Conservation (phyloP, 2,329 filamentous ascomycete genomes). For the Akanthomyces lecanii region DNA sequence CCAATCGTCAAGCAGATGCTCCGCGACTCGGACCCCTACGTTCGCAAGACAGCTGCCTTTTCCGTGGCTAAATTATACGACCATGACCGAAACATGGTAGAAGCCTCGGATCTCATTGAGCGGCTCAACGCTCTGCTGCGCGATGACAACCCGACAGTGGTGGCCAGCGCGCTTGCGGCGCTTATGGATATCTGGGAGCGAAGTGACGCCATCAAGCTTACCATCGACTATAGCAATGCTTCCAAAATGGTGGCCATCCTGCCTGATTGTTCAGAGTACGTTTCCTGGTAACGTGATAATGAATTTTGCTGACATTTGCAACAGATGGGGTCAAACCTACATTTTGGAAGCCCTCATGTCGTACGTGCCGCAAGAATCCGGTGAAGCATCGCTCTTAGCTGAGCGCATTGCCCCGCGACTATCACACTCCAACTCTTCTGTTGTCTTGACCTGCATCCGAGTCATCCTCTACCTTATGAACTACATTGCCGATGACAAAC, state of each 20-base stretch:
- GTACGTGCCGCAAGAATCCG: constrained; percentile 87
- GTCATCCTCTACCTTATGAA: constrained; percentile 98
- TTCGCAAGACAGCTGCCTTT: constrained; percentile 94
- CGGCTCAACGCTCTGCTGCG: constrained; percentile 82
- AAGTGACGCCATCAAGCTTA: constrained; percentile 95
- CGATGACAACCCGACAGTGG: constrained; percentile 96
- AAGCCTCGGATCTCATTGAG: constrained; percentile 87
- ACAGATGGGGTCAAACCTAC: constrained; percentile 96
- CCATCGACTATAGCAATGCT: constrained; percentile 94
- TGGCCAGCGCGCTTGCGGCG: constrained; percentile 85
- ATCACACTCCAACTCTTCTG: constrained; percentile 94
- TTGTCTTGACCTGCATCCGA: constrained; percentile 92
- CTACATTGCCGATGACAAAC: constrained; percentile 89
- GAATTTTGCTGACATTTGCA: constrained; percentile 16
- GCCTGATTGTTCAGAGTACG: constrained; percentile 93
- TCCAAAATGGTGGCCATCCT: constrained; percentile 98
- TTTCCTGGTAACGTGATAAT: constrained; percentile 21
- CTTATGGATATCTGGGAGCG: constrained; percentile 98
- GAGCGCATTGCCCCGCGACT: constrained; percentile 93
- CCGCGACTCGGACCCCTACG: constrained; percentile 86
- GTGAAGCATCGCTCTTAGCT: constrained; percentile 82
- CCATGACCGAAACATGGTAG: constrained; percentile 86
- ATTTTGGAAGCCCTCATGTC: constrained; percentile 97
- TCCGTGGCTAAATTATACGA: constrained; percentile 98
- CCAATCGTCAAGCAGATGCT: constrained; percentile 78